A percentile compares a stretch with the other conserved stretches of the same genome.
phyloP scores from a whole-genome alignment of 768 basidiomycete genomes.

The Dendrothele bispora region DNA sequence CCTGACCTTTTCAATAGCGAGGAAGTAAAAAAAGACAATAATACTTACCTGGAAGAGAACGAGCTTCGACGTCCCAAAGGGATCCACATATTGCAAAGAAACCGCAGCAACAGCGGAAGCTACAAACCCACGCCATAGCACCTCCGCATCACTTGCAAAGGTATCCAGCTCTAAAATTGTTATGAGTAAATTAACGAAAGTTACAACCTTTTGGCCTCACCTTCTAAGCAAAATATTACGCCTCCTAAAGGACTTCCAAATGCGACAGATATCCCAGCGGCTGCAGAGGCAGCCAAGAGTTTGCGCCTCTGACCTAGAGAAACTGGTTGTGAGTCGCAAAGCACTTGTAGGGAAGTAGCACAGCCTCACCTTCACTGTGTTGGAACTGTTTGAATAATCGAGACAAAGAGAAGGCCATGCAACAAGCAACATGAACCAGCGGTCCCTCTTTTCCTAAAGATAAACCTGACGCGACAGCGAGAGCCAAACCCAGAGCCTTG shows the following conservation, averaged over 20 bases:
- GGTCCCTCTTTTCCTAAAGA: slow-evolving; percentile 90
- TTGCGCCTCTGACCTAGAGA: slow-evolving; percentile 73
- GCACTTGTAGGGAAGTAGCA: background rate
- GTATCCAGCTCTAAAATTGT: slow-evolving; percentile 56
- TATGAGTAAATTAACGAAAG: background rate
- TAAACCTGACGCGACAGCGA: slow-evolving; percentile 83
- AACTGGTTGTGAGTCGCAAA: too few relatives aligned
- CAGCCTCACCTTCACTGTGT: slow-evolving; percentile 68
- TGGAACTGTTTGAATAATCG: slow-evolving; percentile 69
- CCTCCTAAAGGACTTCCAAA: slow-evolving; percentile 88
- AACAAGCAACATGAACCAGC: slow-evolving; percentile 82
- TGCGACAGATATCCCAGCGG: slow-evolving; percentile 85
- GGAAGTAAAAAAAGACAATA: background rate
- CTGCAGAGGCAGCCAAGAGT: slow-evolving; percentile 78
- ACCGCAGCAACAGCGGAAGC: slow-evolving; percentile 86
- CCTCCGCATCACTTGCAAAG: slow-evolving; percentile 71
- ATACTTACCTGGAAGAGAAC: slow-evolving; percentile 69
- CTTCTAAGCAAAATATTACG: slow-evolving; percentile 83
- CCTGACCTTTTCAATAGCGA: slow-evolving; percentile 29
- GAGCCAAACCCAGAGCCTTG: slow-evolving; percentile 79
- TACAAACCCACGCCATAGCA: slow-evolving; percentile 87
- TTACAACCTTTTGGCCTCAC: slow-evolving; percentile 19
- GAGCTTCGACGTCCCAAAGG: slow-evolving; percentile 82
- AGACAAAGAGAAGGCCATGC: slow-evolving; percentile 73
- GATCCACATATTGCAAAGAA: slow-evolving; percentile 81